Conservation (phyloP, 208 protist species). For the Leishmania amazonensis region DNA sequence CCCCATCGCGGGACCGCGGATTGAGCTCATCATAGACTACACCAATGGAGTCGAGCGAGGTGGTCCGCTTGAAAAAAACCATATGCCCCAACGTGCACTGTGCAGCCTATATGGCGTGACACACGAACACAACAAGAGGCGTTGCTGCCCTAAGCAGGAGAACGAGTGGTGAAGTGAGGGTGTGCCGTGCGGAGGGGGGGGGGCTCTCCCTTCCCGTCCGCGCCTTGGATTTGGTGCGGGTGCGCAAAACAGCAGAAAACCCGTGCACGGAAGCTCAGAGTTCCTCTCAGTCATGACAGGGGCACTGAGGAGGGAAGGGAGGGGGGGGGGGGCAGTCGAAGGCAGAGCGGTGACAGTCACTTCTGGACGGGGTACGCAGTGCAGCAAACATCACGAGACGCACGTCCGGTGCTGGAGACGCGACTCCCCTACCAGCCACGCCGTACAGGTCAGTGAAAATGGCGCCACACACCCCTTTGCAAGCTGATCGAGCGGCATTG, state of each 20-base stretch:
- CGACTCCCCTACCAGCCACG: background rate
- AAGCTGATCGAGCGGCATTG: background rate
- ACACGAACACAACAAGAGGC: no score
- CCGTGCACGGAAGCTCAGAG: no score
- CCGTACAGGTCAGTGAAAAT: background rate
- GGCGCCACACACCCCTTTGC: background rate
- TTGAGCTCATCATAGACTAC: constrained; percentile 42
- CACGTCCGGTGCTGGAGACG: background rate
- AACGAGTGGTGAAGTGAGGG: background rate
- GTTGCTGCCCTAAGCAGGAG: background rate
- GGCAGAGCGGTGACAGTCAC: background rate
- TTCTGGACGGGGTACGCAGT: background rate
- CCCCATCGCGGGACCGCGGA: background rate
- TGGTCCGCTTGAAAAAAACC: constrained; percentile 50
- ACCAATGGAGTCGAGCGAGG: constrained; percentile 48
- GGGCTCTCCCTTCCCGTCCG: background rate
- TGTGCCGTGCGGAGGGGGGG: background rate
- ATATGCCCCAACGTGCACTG: background rate
- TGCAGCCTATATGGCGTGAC: background rate
- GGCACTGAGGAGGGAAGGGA: background rate
- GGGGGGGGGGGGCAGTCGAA: background rate
- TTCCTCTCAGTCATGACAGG: no score
- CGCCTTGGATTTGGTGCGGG: background rate
- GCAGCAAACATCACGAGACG: background rate
- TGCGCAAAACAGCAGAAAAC: background rate